Percentiles rank a stretch among this genome's conserved stretches.
Conservation (phyloP, 1,284 basidiomycete genomes). For the Cryptococcus sp. region DNA sequence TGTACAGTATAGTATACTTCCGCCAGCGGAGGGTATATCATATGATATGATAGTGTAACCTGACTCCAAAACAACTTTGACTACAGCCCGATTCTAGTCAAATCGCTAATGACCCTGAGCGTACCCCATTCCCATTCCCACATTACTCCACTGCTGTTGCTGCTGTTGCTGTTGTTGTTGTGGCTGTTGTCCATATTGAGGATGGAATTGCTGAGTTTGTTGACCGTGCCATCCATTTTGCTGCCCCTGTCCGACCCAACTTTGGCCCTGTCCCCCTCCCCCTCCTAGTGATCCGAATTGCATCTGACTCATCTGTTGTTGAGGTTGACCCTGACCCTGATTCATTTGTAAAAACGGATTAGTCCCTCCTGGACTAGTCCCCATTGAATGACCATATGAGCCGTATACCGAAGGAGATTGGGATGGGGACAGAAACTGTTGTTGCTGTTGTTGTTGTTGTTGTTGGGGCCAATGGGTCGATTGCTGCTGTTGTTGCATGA, state of each 20-base stretch:
- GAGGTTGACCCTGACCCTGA: conserved; percentile 5
- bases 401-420: neutral
- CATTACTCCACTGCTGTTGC: neutral
- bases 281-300: too few relatives aligned
- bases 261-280: too few relatives aligned
- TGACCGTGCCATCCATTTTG: neutral
- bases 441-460: conserved; percentile 6
- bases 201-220: conserved; percentile 3
- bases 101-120: neutral
- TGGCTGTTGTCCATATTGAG: neutral
- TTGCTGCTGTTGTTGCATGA: conserved; percentile 1
- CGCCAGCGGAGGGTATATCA: too few relatives aligned
- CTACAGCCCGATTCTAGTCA: neutral
- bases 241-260: neutral
- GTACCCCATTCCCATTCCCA: conserved; percentile 1
- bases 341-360: neutral
- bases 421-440: neutral
- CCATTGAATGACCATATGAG: neutral
- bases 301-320: neutral
- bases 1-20: too few relatives aligned
- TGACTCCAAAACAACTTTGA: too few relatives aligned
- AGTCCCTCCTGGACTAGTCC: neutral
- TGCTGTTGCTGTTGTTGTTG: conserved; percentile 8
- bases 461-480: conserved; percentile 3
- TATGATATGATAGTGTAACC: too few relatives aligned